Evolutionary conservation across 2,329 filamentous ascomycete species (phyloP), one percentile per base, ranked within the genome.

Genomic region (Epichloe sylvatica): DNA sequence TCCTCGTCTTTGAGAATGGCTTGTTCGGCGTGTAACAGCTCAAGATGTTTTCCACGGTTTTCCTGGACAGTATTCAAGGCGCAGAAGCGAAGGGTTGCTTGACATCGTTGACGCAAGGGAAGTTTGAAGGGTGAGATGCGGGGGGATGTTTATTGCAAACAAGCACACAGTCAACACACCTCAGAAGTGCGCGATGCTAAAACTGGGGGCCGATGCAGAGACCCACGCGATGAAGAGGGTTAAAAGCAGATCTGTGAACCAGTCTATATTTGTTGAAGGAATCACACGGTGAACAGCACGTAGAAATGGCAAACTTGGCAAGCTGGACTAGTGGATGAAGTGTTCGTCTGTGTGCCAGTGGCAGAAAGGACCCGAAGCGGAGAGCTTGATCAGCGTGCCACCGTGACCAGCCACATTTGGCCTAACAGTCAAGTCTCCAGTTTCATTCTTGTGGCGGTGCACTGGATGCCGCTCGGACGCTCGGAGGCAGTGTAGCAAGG

Each of bases 21-120:
- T 19, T 19, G 23, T 25, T 37, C 9, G 9, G 30, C 25, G 38
- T 46, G 7, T 25, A 36, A 46, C 35, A 6, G 37, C 46, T 6
- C 43, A 53, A 46, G n/a, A 51, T 48, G 52, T 45, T 46, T 53
- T 55, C 63, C 59, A 65, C 45, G 62, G 64, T 46, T 64, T 64
- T 50, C 59, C 56, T 51, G 59, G 56, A 53, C 55, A 58, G 52
- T 61, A 55, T 52, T 62, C 59, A 50, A 57, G 55, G 49, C 56
- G 59, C 54, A 60, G 55, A 51, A 57, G 57, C 48, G 59, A 60
- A 53, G 56, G 55, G 59, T 57, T 59, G 54, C 56, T 64, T 59
- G 58, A 59, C 64, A 67, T 67, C 57, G 52, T 60, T 46, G 41
- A 34, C 49, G 42, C 49, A 39, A 34, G 23, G 23, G 23, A 19